Evolutionary conservation across 148 eudicot genomes (phyloP), one percentile per base, ranked within the genome.

Genomic region (Amaranthus cruentus): DNA sequence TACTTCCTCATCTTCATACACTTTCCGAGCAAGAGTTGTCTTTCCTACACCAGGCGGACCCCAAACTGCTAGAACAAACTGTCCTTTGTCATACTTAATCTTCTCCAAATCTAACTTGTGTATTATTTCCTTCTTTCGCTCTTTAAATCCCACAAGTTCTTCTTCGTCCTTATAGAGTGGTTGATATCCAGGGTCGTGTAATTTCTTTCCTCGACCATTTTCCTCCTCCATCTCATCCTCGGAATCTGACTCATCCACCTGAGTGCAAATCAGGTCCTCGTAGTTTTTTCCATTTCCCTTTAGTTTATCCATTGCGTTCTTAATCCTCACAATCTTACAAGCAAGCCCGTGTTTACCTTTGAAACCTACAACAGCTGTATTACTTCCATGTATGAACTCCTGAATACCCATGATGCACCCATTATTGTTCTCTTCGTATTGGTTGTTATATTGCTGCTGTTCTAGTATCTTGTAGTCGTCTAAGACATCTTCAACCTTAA

Each of bases 21-120:
- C 66, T 63, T 63, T 63, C 3, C 43, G 49, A 63, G 43, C 66
- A 63, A 63, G 18, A 3, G 66, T 63, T 44, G 66, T 63, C 66
- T 63, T 63, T 49, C 66, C 66, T 3, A 63, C 47, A 11, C 66
- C 49, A 0, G 66, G 66, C 50, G 11, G 48, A 63, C 50, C 66
- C 66, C 66, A 63, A 5, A 63, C 15, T 11, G 49, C 66, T 63
- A 63, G 6, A n/a, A 63, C 66, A 63, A 63, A 63, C 15, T 43
- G 66, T 63, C 49, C 49, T 12, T 46, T 44, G 47, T 10, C 47
- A 63, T 63, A 63, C 14, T 11, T 43, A 3, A 42, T 13, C 15
- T 43, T 46, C 15, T 63, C 49, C 66, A 63, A 63, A 63, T 46
- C 49, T 7, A 63, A 63, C 49, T 63, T 63, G 15, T 44, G 11